phyloP scores from a whole-genome alignment of 2,329 filamentous ascomycete species.

The Bretziella fagacearum region DNA sequence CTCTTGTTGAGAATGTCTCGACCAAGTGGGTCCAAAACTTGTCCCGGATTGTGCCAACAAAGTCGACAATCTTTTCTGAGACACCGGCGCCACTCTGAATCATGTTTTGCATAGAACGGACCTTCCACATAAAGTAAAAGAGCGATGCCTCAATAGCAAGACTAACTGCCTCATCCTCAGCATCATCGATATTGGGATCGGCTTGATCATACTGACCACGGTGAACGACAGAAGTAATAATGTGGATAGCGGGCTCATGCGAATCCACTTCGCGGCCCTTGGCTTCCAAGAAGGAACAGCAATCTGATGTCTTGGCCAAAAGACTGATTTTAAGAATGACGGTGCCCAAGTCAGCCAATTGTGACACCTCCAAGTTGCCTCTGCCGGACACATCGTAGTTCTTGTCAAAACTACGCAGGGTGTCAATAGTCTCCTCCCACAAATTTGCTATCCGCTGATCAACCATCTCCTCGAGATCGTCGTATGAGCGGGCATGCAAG shows the following conservation, averaged over 20 bases:
- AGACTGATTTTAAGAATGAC: constrained; percentile 66
- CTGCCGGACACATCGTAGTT: constrained; percentile 55
- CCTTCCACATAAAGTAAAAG: constrained; percentile 95
- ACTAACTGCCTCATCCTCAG: constrained; percentile 63
- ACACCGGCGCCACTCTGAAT: constrained; percentile 39
- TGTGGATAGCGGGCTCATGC: constrained; percentile 40
- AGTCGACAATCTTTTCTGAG: constrained; percentile 40
- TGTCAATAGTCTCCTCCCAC: constrained; percentile 70
- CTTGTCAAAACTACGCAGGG: constrained; percentile 53
- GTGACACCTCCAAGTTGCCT: constrained; percentile 47
- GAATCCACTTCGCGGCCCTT: constrained; percentile 32
- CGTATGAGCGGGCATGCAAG: constrained; percentile 68
- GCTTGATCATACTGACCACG: constrained; percentile 55
- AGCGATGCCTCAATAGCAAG: constrained; percentile 60
- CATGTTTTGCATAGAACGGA: constrained; percentile 39
- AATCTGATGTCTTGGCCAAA: constrained; percentile 63
- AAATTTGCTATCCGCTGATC: constrained; percentile 63
- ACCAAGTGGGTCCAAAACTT: constrained; percentile 46
- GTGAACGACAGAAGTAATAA: constrained; percentile 54
- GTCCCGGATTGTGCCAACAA: constrained; percentile 37
- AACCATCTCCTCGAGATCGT: constrained; percentile 74
- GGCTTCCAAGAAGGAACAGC: constrained; percentile 55
- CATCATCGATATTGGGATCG: constrained; percentile 52
- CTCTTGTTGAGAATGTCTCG: constrained; percentile 48
- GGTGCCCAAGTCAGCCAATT: constrained; percentile 54